These are phyloP conservation scores for Pilasporangium apinafurcum DNA, from an alignment of 352 stramenopile genomes.

Conservation along the genomic window DNA sequence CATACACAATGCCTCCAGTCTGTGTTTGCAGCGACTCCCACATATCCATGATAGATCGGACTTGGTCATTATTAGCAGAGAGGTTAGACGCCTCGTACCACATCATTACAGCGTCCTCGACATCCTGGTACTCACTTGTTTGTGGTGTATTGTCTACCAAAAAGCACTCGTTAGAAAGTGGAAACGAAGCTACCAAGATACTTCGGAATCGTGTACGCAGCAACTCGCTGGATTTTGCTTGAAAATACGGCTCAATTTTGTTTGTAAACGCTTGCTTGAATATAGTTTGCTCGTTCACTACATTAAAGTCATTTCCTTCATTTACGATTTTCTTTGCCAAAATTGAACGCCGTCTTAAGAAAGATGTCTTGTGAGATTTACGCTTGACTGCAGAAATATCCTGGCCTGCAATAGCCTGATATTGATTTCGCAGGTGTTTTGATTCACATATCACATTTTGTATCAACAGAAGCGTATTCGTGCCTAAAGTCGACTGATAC, in stretches of 20 bases:
- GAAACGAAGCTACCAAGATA: conserved; percentile 16
- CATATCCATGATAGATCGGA: conserved; percentile 29
- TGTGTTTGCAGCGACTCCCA: conserved; percentile 23
- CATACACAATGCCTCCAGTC: conserved; percentile 25
- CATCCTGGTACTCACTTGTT: conserved; percentile 18
- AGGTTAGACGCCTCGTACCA: conserved; percentile 22
- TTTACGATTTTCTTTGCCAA: neutral
- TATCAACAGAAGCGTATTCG: neutral
- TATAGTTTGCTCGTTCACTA: conserved; percentile 4
- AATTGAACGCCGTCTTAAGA: neutral
- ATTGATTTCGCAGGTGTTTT: neutral
- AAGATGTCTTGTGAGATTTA: no score
- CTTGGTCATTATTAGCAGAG: conserved; percentile 2
- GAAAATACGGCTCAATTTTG: no score
- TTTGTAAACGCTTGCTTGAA: conserved; percentile 2
- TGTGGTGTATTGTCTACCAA: conserved; percentile 12
- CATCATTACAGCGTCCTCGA: conserved; percentile 39
- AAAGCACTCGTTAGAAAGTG: conserved; percentile 12
- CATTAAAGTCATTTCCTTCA: neutral
- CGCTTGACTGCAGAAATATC: neutral
- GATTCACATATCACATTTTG: conserved; percentile 2
- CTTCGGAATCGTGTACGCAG: neutral
- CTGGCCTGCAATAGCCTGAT: neutral
- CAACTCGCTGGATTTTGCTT: no score
- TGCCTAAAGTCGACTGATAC: neutral